A percentile compares a stretch with the other conserved stretches of the same genome.
Evolutionary conservation across 2,329 filamentous ascomycete species (phyloP).

Genomic region (Acrocalymma vagum): DNA sequence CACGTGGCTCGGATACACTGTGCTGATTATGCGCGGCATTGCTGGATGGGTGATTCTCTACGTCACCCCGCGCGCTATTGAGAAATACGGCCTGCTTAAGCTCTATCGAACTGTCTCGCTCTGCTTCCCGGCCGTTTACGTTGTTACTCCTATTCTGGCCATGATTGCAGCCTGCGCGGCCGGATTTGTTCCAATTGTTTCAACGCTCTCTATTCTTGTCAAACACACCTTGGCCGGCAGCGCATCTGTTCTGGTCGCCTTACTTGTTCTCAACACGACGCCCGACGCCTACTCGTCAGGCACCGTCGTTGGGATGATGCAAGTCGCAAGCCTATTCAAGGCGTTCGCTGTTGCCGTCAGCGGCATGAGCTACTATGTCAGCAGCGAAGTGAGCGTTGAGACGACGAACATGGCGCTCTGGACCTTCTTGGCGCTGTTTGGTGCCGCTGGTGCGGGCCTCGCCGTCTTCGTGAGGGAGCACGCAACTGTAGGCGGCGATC

Average conservation of each 20-base stretch:
- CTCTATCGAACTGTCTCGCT: constrained; percentile 53
- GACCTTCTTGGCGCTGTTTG: constrained; percentile 52
- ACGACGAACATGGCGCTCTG: constrained; percentile 56
- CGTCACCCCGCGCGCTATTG: constrained; percentile 46
- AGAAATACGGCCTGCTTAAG: constrained; percentile 51
- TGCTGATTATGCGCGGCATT: constrained; percentile 52
- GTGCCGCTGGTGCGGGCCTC: constrained; percentile 51
- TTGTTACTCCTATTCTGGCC: constrained; percentile 50
- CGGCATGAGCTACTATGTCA: constrained; percentile 56
- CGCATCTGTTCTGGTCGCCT: constrained; percentile 53
- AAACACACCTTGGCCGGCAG: constrained; percentile 54
- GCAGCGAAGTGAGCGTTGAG: constrained; percentile 53
- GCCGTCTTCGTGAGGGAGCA: constrained; percentile 56
- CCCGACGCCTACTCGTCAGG: constrained; percentile 57
- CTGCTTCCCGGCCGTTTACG: constrained; percentile 50
- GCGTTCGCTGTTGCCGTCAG: constrained; percentile 56
- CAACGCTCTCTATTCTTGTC: constrained; percentile 50
- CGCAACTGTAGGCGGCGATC: constrained; percentile 55
- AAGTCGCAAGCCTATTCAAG: constrained; percentile 56
- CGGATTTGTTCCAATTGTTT: constrained; percentile 46
- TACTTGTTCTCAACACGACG: constrained; percentile 58
- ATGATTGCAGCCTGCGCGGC: constrained; percentile 43
- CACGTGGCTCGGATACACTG: constrained; percentile 52
- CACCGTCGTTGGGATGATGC: constrained; percentile 58
- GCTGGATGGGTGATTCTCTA: constrained; percentile 51